Base-by-base conservation (phyloP, 2,329 filamentous ascomycete species). In the Claviceps cyperi region DNA sequence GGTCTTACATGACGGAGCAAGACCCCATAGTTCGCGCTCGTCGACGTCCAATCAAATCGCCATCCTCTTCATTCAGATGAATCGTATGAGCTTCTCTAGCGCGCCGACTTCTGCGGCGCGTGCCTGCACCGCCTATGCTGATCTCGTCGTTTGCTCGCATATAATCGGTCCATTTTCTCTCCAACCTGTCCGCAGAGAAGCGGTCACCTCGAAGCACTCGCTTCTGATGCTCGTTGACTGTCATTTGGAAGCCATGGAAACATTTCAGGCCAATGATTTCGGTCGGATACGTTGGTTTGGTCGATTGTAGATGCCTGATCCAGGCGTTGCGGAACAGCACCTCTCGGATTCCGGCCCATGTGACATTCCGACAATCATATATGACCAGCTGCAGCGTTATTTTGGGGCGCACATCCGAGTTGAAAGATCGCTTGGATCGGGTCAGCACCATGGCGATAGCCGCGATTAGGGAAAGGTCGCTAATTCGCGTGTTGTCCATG, bases 231-330 rank as follows among this genome's bases (percentile, higher is more conserved):
- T 96, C 89, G 57, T 96, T 85, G 4, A 96, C 89, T 0, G 89
- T 96, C 69, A 87, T 86, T 67, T 97, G 91, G 79, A 87, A 96
- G 41, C 85, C 88, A 64, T 94, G 94, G 70, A 91, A 97, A 66
- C 89, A 94, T 66, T 95, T 96, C 43, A 97, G 75, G 5, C 81
- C 74, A 52, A 97, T 88, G 51, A 94, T 79, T 62, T 95, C 83
- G 1, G 80, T 78, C 0, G 88, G 86, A 58, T 83, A 90, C 0
- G 76, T 76, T 9, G 73, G 57, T 46, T 58, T 60, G 35, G 59
- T 62, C 14, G 66, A 60, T 21, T 67, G 63, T 9, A 3, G 73
- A 72, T 15, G 76, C 32, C 75, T 77, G 43, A 86, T 73, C 59
- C 89, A 84, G 11, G 86, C 80, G 60, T 98, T 97, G 56, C 86